Conservation (phyloP, 1,284 basidiomycete genomes). For the Naganishia sp. region DNA sequence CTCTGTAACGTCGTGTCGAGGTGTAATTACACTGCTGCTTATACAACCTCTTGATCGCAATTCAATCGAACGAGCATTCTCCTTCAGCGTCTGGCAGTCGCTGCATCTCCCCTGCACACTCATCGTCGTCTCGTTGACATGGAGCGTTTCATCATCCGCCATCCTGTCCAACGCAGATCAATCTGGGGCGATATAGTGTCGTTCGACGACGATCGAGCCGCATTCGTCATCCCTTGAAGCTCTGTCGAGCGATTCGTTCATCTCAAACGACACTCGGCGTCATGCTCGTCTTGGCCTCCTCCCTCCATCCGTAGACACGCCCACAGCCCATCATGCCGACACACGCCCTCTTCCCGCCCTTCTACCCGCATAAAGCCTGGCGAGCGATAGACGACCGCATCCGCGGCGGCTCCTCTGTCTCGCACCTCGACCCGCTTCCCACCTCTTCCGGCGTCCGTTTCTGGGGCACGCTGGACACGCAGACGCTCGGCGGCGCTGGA, state of each 20-base stretch:
- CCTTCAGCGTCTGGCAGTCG: too few species aligned
- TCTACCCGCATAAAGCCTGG: slow-evolving; percentile 46
- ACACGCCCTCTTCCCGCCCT: slow-evolving; percentile 44
- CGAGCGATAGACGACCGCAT: slow-evolving; percentile 55
- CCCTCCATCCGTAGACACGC: too few species aligned
- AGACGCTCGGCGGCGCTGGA: slow-evolving; percentile 58
- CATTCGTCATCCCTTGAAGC: background rate
- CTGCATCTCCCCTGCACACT: background rate
- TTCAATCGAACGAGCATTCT: too few species aligned
- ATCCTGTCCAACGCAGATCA: too few species aligned
- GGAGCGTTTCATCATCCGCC: too few species aligned
- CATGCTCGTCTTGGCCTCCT: too few species aligned
- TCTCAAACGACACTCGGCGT: too few species aligned
- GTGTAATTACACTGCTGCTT: too few species aligned
- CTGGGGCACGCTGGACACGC: slow-evolving; percentile 52
- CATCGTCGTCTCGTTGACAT: background rate
- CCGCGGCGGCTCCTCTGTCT: slow-evolving; percentile 55
- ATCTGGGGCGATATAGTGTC: too few species aligned
- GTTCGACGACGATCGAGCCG: too few species aligned
- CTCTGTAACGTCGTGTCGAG: background rate
- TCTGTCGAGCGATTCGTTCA: too few species aligned
- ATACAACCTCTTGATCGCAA: too few species aligned
- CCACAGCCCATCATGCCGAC: slow-evolving; percentile 8
- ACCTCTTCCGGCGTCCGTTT: slow-evolving; percentile 36
- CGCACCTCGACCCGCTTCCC: slow-evolving; percentile 44